Evolutionary conservation across 2,329 filamentous ascomycete genomes (phyloP).

Genomic region (Ciborinia camelliae): DNA sequence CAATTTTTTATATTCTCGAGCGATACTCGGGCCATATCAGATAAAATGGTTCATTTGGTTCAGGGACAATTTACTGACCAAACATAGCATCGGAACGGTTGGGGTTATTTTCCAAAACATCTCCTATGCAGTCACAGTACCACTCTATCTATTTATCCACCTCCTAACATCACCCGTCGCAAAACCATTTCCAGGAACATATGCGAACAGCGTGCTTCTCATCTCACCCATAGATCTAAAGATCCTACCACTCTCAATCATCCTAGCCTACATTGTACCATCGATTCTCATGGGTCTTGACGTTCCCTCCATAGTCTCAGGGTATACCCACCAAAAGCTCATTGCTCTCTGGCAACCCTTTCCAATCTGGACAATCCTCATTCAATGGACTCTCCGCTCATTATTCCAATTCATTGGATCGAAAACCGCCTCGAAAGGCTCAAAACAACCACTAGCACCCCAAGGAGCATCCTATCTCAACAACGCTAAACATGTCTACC

Average conservation of each 20-base stretch:
- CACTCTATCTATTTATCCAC: constrained; percentile 44
- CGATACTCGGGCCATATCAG: background rate
- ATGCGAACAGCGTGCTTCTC: constrained; percentile 33
- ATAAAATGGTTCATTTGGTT: background rate
- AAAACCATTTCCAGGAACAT: constrained; percentile 36
- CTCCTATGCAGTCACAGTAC: constrained; percentile 44
- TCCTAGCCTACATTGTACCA: constrained; percentile 45
- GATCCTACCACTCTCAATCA: constrained; percentile 42
- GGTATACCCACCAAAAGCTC: constrained; percentile 45
- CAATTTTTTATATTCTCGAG: background rate
- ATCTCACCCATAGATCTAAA: constrained; percentile 32
- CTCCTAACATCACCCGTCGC: constrained; percentile 43
- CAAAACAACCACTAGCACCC: constrained; percentile 30
- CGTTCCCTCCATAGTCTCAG: constrained; percentile 40
- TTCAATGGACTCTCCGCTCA: constrained; percentile 37
- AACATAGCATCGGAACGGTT: constrained; percentile 38
- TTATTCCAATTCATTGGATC: constrained; percentile 21
- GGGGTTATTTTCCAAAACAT: constrained; percentile 44
- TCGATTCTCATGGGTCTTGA: constrained; percentile 44
- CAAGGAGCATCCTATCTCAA: constrained; percentile 28
- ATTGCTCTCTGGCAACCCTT: constrained; percentile 51
- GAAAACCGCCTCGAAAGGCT: constrained; percentile 22
- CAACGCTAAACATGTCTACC: constrained; percentile 28
- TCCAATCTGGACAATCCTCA: constrained; percentile 45
- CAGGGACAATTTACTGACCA: constrained; percentile 11